Evolutionary conservation across 2,329 filamentous ascomycete genomes (phyloP), one percentile per base, ranked within the genome.

Genomic region (Bipolaris zeicola): DNA sequence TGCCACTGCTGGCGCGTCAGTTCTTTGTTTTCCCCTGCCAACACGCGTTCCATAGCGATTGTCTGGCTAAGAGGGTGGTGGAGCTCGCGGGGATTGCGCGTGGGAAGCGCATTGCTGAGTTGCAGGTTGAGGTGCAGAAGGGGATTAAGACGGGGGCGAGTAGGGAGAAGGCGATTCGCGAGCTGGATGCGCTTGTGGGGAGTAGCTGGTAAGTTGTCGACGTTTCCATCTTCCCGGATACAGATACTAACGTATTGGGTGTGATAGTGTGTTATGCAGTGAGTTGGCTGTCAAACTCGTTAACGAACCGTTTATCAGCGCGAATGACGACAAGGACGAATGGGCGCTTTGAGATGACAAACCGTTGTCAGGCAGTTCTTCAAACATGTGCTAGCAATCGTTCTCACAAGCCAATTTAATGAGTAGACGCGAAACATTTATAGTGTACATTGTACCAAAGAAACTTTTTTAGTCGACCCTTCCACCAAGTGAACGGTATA

Each of bases 1-100:
- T 98, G 53, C 95, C 95, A 8, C 79, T 99, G 51, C 82, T 99
- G 14, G 93, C 90, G 70, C 81, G 93, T 51, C 93, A 97, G 69
- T 99, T 99, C 78, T 99, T 98, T 67, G 95, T 99, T 16, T 99
- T 99, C 65, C 95, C 95, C 0, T 99, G 95, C 76, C 95, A 99
- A 80, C 95, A 99, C 77, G 91, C 93, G 3, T 99, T 99, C 71
- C 95, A 99, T 76, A 94, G 91, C 39, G 95, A 99, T 73, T 99
- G 95, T 74, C 79, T 99, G 46, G 94, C 92, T 0, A 88, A 87
- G 68, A 90, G 89, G 71, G 92, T 98, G 0, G 83, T 97, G 50
- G 90, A 94, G 74, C 88, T 92, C 63, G 88, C 89, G 1, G 91
- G 92, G 0, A 81, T 88, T 49, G 89, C 87, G 16, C 91, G 89